phyloP scores from a whole-genome alignment of 495 filamentous ascomycete species.

The Cudoniella acicularis region DNA sequence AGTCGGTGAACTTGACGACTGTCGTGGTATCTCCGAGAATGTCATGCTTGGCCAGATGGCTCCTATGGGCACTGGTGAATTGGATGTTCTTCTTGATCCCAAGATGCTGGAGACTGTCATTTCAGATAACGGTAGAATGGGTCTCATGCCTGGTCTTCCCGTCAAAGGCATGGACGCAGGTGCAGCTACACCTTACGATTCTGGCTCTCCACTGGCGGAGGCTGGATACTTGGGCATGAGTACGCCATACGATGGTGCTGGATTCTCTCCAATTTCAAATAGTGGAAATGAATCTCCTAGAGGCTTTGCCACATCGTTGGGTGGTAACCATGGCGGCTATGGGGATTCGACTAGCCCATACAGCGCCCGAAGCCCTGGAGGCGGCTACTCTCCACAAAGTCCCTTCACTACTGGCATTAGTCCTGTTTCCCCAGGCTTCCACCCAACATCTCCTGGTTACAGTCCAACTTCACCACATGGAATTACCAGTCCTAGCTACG shows the following conservation, averaged over 20 bases:
- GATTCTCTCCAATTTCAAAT: slow-evolving; percentile 86
- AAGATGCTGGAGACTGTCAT: slow-evolving; percentile 93
- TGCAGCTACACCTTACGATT: slow-evolving; percentile 91
- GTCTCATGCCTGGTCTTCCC: slow-evolving; percentile 70
- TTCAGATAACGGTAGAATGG: slow-evolving; percentile 79
- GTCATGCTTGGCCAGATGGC: slow-evolving; percentile 97
- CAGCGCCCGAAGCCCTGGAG: slow-evolving; percentile 41
- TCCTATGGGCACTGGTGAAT: slow-evolving; percentile 91
- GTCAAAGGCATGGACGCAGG: slow-evolving; percentile 74
- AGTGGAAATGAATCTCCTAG: slow-evolving; percentile 69
- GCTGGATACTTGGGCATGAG: slow-evolving; percentile 69
- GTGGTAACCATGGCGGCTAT: slow-evolving; percentile 35
- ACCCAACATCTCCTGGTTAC: slow-evolving; percentile 68
- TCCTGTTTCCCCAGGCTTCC: slow-evolving; percentile 58
- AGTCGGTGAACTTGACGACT: slow-evolving; percentile 92
- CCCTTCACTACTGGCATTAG: slow-evolving; percentile 47
- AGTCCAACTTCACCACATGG: slow-evolving; percentile 61
- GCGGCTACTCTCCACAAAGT: slow-evolving; percentile 67
- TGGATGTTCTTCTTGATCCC: slow-evolving; percentile 88
- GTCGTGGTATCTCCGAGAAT: slow-evolving; percentile 96
- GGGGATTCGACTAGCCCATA: slow-evolving; percentile 65
- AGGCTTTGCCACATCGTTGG: slow-evolving; percentile 62
- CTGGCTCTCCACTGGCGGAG: slow-evolving; percentile 81
- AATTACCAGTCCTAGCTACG: slow-evolving; percentile 56
- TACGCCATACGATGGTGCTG: slow-evolving; percentile 72